Conservation (phyloP, 2,329 filamentous ascomycete genomes). For the Aulographum hederae region DNA sequence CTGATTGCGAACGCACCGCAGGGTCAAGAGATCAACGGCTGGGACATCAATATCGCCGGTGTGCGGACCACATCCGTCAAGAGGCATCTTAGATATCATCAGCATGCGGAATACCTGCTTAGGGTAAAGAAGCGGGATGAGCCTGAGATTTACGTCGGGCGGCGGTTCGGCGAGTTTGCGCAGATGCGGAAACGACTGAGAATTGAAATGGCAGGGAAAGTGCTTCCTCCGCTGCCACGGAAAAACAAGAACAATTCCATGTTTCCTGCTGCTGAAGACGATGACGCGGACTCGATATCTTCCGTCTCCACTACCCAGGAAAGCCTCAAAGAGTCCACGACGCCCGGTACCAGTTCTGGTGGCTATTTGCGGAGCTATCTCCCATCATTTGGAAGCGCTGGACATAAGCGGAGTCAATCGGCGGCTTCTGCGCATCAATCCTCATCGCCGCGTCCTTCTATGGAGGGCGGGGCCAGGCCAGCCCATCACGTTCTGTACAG, state of each 20-base stretch:
- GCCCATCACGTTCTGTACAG: slow-evolving; percentile 57
- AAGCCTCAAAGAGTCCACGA: too few relatives aligned
- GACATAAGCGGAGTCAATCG: slow-evolving; percentile 23
- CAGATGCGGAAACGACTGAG: slow-evolving; percentile 63
- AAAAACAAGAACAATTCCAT: slow-evolving; percentile 77
- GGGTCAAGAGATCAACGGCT: slow-evolving; percentile 82
- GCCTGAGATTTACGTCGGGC: slow-evolving; percentile 60
- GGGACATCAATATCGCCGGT: slow-evolving; percentile 90
- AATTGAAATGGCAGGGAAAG: slow-evolving; percentile 75
- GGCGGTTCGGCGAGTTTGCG: slow-evolving; percentile 76
- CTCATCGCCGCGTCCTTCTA: slow-evolving; percentile 13
- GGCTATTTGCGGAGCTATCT: slow-evolving; percentile 27
- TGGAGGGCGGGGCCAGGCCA: slow-evolving; percentile 20
- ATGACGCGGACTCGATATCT: slow-evolving; percentile 56
- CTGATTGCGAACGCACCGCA: slow-evolving; percentile 75
- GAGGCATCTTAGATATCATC: slow-evolving; percentile 74
- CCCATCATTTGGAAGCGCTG: slow-evolving; percentile 12
- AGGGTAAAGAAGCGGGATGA: slow-evolving; percentile 64
- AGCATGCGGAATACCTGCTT: slow-evolving; percentile 71
- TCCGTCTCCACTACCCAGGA: slow-evolving; percentile 60
- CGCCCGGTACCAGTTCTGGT: slow-evolving; percentile 11
- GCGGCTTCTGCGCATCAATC: slow-evolving; percentile 13
- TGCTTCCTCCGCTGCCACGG: slow-evolving; percentile 68
- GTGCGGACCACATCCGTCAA: slow-evolving; percentile 68
- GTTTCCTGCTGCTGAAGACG: slow-evolving; percentile 34